Evolutionary conservation across 179 eudicot genomes (phyloP).

Genomic region (Amaranthus tricolor): DNA sequence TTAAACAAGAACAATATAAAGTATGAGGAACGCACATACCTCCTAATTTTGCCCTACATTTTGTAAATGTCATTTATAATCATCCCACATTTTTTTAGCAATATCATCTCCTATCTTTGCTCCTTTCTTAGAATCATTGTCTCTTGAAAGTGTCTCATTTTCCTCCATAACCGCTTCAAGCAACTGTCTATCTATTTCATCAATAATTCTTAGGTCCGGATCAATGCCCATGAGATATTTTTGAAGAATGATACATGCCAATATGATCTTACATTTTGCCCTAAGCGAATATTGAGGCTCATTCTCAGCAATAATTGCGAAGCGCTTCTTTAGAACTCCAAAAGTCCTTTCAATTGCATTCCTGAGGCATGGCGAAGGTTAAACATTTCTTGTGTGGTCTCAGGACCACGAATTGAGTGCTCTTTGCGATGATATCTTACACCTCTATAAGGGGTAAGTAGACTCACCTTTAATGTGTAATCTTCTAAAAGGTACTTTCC

Average conservation of each 20-base stretch:
- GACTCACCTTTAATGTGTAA: background rate
- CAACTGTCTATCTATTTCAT: background rate
- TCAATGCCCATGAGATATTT: constrained; percentile 12
- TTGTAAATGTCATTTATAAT: background rate
- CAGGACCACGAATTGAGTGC: background rate
- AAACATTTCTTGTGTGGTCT: background rate
- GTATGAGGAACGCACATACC: background rate
- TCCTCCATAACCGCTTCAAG: background rate
- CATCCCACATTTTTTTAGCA: background rate
- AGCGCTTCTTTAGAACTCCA: constrained; percentile 10
- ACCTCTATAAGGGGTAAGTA: background rate
- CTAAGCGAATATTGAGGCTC: background rate
- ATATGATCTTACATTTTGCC: background rate
- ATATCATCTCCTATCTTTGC: background rate
- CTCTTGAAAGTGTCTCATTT: background rate
- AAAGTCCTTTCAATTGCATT: constrained; percentile 6
- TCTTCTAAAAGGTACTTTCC: background rate
- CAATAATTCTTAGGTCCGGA: background rate
- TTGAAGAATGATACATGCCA: constrained; percentile 10
- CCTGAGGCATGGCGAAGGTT: background rate
- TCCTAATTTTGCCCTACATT: background rate
- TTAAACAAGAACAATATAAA: too few species aligned
- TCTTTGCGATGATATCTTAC: background rate
- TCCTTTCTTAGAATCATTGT: background rate
- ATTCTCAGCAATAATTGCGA: background rate